Evolutionary conservation across 2,329 filamentous ascomycete genomes (phyloP), one percentile per base, ranked within the genome.

Genomic region (Leptosphaerulina australis): DNA sequence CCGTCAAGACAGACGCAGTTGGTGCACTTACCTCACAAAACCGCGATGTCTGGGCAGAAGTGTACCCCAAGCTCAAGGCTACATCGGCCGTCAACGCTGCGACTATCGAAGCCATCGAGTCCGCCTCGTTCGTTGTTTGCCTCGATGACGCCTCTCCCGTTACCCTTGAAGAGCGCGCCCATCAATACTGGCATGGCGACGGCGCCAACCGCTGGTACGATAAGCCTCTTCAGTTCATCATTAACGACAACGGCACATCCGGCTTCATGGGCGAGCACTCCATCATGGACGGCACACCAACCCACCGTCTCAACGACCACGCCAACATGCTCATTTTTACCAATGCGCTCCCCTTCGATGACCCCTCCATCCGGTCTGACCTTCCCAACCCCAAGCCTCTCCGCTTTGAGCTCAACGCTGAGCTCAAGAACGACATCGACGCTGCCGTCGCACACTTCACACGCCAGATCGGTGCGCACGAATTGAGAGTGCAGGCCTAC

Each of bases 231-330:
- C 93, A 99, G 76, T 97, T 99, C 78, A 96, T 99, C 72, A 74
- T 99, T 78, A 97, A 96, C 75, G 92, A 99, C 73, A 99, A 99
- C 73, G 94, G 94, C 63, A 96, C 94, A 6, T 89, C 94, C 2
- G 94, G 94, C 55, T 99, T 99, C 82, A 93, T 91, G 82, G 94
- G 94, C 68, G 94, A 99, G 78, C 94, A 99, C 82, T 95, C 90
- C 66, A 97, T 99, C 94, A 99, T 99, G 95, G 94, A 99, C 72
- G 94, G 95, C 59, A 99, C 94, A 5, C 92, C 95, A 1, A 99
- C 95, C 2, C 94, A 97, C 77, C 88, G 95, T 34, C 83, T 99
- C 12, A 99, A 97, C 74, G 94, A 99, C 81, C 94, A 91, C 69
- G 83, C 95, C 70, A 95, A 93, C 78, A 86, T 89, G 71, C 83